Evolutionary conservation across 805 yeast genomes (phyloP).

Genomic region (Myxozyma neglecta): DNA sequence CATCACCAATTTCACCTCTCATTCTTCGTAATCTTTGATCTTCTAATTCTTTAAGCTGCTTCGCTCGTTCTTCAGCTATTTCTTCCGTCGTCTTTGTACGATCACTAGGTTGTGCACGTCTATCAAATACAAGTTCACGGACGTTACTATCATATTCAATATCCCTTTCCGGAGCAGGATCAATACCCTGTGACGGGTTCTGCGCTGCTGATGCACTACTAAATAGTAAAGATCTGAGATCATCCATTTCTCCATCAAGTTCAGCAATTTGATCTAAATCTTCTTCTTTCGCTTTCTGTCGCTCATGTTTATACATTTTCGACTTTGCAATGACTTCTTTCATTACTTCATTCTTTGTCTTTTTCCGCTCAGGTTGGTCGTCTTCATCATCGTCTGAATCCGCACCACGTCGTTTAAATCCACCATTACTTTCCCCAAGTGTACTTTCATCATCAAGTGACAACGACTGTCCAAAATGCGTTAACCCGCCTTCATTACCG

Average conservation of each 20-base stretch:
- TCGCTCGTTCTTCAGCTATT: slow-evolving; percentile 41
- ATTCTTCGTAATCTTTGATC: slow-evolving; percentile 43
- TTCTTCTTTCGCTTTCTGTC: slow-evolving; percentile 44
- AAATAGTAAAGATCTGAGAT: slow-evolving; percentile 26
- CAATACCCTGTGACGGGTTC: neutral
- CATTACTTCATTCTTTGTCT: slow-evolving; percentile 47
- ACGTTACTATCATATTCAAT: slow-evolving; percentile 41
- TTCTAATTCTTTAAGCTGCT: slow-evolving; percentile 39
- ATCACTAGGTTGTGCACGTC: slow-evolving; percentile 46
- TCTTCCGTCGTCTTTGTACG: slow-evolving; percentile 48
- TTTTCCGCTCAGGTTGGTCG: slow-evolving; percentile 43
- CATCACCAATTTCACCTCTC: slow-evolving; percentile 39
- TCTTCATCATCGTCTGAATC: slow-evolving; percentile 42
- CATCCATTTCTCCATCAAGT: slow-evolving; percentile 42
- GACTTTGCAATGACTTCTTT: slow-evolving; percentile 47
- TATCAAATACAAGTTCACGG: slow-evolving; percentile 44
- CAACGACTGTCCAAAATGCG: slow-evolving; percentile 76
- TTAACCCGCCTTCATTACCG: slow-evolving; percentile 47
- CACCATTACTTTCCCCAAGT: slow-evolving; percentile 43
- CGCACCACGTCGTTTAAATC: slow-evolving; percentile 7
- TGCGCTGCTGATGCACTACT: slow-evolving; percentile 1
- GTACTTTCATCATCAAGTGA: slow-evolving; percentile 58
- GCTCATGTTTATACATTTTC: slow-evolving; percentile 44
- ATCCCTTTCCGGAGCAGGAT: slow-evolving; percentile 28
- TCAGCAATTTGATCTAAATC: slow-evolving; percentile 42